A percentile compares a stretch with the other conserved stretches of the same genome.
phyloP scores from a whole-genome alignment of 306 rosid species.

The Mucuna pruriens region DNA sequence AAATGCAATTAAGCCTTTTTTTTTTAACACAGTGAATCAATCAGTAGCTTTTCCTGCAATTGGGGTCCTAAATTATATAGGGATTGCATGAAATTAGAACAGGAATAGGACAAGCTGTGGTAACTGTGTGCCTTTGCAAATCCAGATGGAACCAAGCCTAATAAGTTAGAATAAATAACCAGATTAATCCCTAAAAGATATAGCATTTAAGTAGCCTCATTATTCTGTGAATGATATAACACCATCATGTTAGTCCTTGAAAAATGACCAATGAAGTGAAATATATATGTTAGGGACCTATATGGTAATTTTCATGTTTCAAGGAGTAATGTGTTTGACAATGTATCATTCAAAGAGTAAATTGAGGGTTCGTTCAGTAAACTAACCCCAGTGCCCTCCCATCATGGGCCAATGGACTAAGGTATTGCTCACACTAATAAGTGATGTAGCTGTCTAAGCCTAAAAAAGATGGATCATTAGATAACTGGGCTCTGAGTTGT shows the following conservation, averaged over 20 bases:
- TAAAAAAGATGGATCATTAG: not conserved
- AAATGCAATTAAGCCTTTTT: too few species aligned
- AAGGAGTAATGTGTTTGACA: not conserved
- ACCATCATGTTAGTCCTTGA: not conserved
- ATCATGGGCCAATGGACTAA: not conserved
- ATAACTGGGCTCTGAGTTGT: not conserved
- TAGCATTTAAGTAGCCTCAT: not conserved
- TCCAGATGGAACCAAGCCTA: not conserved
- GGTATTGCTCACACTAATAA: not conserved
- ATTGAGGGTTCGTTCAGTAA: conserved; percentile 22
- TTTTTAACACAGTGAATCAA: not conserved
- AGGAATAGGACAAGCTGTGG: not conserved
- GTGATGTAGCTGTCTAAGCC: not conserved
- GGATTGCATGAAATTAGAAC: not conserved
- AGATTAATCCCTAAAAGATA: not conserved
- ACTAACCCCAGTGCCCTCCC: not conserved
- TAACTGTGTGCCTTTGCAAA: not conserved
- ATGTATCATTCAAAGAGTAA: not conserved
- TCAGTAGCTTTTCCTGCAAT: not conserved
- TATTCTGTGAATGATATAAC: not conserved
- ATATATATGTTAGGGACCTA: not conserved
- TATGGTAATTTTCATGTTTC: not conserved
- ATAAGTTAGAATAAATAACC: not conserved
- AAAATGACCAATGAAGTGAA: not conserved
- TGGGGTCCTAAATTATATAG: conserved; percentile 22